Evolutionary conservation across 2,329 filamentous ascomycete species (phyloP).

Genomic region (Aspergillus jensenii): DNA sequence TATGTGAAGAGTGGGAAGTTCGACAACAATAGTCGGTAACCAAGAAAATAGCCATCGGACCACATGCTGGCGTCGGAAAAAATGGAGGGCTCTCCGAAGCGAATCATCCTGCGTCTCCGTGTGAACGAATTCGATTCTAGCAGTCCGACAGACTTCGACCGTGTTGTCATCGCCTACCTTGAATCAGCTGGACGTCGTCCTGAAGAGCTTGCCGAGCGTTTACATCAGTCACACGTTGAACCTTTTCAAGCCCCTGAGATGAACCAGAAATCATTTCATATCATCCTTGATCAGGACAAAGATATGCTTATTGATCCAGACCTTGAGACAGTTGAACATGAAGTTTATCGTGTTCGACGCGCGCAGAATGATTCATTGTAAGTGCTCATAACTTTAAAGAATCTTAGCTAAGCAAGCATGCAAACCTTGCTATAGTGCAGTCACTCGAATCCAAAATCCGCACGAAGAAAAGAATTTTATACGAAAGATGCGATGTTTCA

Average conservation of each 20-base stretch:
- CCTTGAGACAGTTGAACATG: neutral
- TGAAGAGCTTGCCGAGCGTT: neutral
- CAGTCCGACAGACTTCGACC: neutral
- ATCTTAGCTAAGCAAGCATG: conserved; percentile 1
- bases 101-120: conserved; percentile 1
- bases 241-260: neutral
- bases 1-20: too few species aligned
- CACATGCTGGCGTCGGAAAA: too few species aligned
- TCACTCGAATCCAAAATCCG: neutral
- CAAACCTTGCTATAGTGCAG: neutral
- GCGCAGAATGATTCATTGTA: conserved; percentile 1
- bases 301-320: conserved; percentile 1
- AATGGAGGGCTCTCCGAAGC: neutral
- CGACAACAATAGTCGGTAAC: too few species aligned
- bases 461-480: neutral
- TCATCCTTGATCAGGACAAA: conserved; percentile 1
- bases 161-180: neutral
- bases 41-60: too few species aligned
- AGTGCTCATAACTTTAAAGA: neutral
- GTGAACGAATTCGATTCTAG: neutral
- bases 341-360: conserved; percentile 1
- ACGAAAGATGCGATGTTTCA: conserved; percentile 3
- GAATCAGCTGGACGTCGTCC: neutral
- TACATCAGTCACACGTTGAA: neutral
- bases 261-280: conserved; percentile 1